Evolutionary conservation across 208 protist species (phyloP).

Genomic region (Wallacemonas sp.): DNA sequence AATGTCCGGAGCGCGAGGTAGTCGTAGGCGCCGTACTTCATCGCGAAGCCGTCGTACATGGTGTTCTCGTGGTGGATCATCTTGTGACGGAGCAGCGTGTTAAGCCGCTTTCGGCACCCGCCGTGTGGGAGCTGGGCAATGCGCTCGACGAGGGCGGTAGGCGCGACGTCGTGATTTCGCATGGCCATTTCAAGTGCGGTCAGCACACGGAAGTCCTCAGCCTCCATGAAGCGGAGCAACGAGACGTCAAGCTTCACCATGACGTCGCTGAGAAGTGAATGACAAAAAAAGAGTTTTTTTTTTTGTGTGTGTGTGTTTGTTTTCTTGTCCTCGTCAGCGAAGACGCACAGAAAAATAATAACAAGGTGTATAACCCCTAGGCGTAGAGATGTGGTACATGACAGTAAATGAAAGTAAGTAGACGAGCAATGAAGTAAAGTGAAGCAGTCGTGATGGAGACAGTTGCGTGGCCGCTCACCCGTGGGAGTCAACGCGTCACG

Average conservation of each 20-base stretch:
- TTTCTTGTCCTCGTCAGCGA: too few relatives aligned
- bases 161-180: slow-evolving; percentile 99
- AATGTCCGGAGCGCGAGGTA: slow-evolving; percentile 97
- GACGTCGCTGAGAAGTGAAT: background rate
- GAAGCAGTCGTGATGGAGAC: too few relatives aligned
- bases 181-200: slow-evolving; percentile 98
- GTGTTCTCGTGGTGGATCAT: slow-evolving; percentile 95
- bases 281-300: too few relatives aligned
- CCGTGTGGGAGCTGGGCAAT: slow-evolving; percentile 96
- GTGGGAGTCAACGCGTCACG: too few relatives aligned
- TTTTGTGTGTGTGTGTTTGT: too few relatives aligned
- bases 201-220: slow-evolving; percentile 91
- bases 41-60: slow-evolving; percentile 96
- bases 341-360: too few relatives aligned
- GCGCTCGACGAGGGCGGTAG: slow-evolving; percentile 91
- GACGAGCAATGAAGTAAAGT: too few relatives aligned
- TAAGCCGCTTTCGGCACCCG: slow-evolving; percentile 91
- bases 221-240: slow-evolving; percentile 86
- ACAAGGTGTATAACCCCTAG: too few relatives aligned
- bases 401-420: too few relatives aligned
- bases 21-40: slow-evolving; percentile 99
- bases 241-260: slow-evolving; percentile 91
- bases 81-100: slow-evolving; percentile 91
- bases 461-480: too few relatives aligned
- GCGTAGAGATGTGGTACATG: too few relatives aligned